Base-by-base conservation (phyloP, 768 basidiomycete genomes). In the Lentinula sp. region DNA sequence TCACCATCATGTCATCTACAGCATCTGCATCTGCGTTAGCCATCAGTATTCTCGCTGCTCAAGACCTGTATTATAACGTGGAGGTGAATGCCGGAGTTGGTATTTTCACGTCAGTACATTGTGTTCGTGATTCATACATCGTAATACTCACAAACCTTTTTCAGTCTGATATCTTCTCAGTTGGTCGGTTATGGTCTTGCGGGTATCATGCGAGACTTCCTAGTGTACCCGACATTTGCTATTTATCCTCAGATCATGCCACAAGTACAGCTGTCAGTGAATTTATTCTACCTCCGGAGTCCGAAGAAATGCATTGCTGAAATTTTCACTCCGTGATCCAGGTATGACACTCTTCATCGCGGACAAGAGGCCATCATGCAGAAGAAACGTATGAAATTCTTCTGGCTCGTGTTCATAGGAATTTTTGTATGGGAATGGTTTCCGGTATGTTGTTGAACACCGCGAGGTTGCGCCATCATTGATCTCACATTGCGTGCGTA, bases 401-500 rank as follows among this genome's bases (percentile, higher is more conserved):
- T 83, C 74, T 85, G 81, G 83, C 66, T 69, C 0, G 70, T 80
- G 1, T 83, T 83, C 65, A 69, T 79, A 18, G 77, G 70, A 5
- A 84, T 86, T 64, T 83, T 84, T 62, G 63, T 80, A 49, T 83
- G 80, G 75, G 84, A 85, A 67, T 76, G 81, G 74, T 74, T 85
- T 70, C 84, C 84, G 6, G 76, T 82, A 65, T 1, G 61, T 28
- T 35, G 9, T 6, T 15, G 4, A 18, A 53, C 23, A 1, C 11
- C 39, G 40, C 10, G 39, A 34, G 2, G 21, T 56, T 11, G 63
- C 71, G 81, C 74, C 65, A 81, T 70, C 69, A 78, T 31, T 58
- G 69, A 43, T 66, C 67, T 9, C 61, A 64, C 13, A 70, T 74
- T 42, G 63, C 61, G 39, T 60, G 18, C 39, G 18, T 43, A 43